Evolutionary conservation across 2,329 filamentous ascomycete genomes (phyloP), one percentile per base, ranked within the genome.

Genomic region (Dendryphion nanum): DNA sequence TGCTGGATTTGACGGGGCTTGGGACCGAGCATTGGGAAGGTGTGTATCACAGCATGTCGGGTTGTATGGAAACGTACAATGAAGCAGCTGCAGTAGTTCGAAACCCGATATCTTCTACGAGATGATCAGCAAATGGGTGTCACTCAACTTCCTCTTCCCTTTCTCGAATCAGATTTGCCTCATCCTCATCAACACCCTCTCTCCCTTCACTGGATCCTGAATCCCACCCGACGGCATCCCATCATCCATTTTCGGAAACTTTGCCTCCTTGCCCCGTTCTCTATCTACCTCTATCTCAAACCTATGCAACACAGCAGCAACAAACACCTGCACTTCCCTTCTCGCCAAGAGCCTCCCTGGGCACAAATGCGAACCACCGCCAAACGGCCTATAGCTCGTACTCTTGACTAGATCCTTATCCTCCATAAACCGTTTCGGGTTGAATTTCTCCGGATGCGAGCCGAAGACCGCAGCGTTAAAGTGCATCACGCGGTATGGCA

Each of bases 301-400:
- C 26, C 33, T 24, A 20, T 18, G 24, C 18, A 43, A 23, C 32
- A 40, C 21, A 19, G 40, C 14, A 10, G 41, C 37, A 17, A 34
- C 33, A 15, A 37, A 40, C 26, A 43, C 30, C 15, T 36, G 29
- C 6, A 39, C 30, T 30, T 47, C 44, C 23, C 17, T 41, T 33
- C 34, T 34, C 15, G 41, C 40, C 5, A 47, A 30, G 21, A 38
- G 41, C 6, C 41, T 17, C 5, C 44, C 44, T 2, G 44, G 44
- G 16, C 44, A 44, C 23, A 44, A 47, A 15, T 35, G 19, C 18
- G 20, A 14, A 7, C 18, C 44, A 3, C 44, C 44, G 13, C 34
- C 24, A n/a, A 37, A 37, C 8, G 24, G 34, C 13, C 17, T 29
- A 17, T 37, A 37, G 12, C 23, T 30, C 16, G 5, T 29, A 26